Evolutionary conservation across 352 stramenopile genomes (phyloP).

Genomic region (Globisporangium canariense): DNA sequence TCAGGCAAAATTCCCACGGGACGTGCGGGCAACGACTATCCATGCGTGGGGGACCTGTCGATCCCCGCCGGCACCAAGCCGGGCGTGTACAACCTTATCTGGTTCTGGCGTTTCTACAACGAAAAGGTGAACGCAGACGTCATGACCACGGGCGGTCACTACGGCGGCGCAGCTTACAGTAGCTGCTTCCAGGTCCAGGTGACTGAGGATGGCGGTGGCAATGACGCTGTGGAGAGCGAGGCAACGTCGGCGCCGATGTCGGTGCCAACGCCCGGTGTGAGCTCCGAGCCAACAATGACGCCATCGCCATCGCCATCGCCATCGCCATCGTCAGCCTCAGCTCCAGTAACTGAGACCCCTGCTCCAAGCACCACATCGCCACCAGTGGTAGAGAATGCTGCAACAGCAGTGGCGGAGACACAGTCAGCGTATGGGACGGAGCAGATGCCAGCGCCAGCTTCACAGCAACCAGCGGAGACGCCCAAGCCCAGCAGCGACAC

Average conservation of each 20-base stretch:
- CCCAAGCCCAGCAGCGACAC: neutral
- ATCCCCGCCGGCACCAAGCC: slow-evolving; percentile 18
- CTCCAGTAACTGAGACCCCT: neutral
- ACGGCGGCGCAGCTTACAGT: slow-evolving; percentile 56
- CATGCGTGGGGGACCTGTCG: slow-evolving; percentile 45
- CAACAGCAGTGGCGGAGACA: neutral
- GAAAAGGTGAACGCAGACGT: slow-evolving; percentile 24
- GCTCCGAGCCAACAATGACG: neutral
- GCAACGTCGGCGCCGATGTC: neutral
- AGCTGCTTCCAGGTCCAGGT: slow-evolving; percentile 67
- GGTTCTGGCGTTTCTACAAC: slow-evolving; percentile 75
- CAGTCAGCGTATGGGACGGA: neutral
- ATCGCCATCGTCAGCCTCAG: neutral
- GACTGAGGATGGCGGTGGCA: neutral
- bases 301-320: neutral
- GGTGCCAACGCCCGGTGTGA: neutral
- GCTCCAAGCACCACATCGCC: neutral
- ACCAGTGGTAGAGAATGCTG: too few relatives aligned
- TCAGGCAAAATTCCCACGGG: slow-evolving; percentile 34
- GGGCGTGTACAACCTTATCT: slow-evolving; percentile 62
- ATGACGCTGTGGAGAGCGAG: neutral
- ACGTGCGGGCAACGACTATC: slow-evolving; percentile 49
- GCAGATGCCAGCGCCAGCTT: neutral
- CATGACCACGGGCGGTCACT: slow-evolving; percentile 20
- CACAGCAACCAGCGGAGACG: neutral